These are phyloP conservation scores for Pseudocercospora macadamiae DNA, from an alignment of 2,329 filamentous ascomycete genomes.

Conservation along the genomic window DNA sequence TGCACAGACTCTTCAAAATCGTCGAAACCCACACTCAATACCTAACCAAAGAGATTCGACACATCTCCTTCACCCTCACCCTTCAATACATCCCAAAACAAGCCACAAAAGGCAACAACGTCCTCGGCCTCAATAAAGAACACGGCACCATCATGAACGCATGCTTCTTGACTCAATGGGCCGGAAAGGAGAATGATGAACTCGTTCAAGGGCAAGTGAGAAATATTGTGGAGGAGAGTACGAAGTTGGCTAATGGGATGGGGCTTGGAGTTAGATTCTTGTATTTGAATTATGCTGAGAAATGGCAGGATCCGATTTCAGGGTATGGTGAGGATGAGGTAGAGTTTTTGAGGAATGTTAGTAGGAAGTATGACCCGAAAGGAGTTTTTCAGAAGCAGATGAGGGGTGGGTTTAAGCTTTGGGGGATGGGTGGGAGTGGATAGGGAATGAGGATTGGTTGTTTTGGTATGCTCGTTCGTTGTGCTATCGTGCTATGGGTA, in stretches of 20 bases:
- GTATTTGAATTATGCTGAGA: slow-evolving; percentile 19
- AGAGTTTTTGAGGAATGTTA: slow-evolving; percentile 4
- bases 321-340: slow-evolving; percentile 12
- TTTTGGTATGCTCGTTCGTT: too few relatives aligned
- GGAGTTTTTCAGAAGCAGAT: slow-evolving; percentile 12
- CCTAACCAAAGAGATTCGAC: too few relatives aligned
- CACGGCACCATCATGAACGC: slow-evolving; percentile 2
- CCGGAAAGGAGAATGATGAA: not conserved
- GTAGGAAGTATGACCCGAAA: slow-evolving; percentile 17
- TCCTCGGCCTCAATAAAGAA: slow-evolving; percentile 1
- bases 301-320: slow-evolving; percentile 10
- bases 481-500: too few relatives aligned
- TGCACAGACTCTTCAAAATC: too few relatives aligned
- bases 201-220: too few relatives aligned
- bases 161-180: not conserved
- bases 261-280: not conserved
- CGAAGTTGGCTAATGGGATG: not conserved
- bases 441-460: too few relatives aligned
- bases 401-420: slow-evolving; percentile 14
- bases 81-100: slow-evolving; percentile 6
- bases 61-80: not conserved
- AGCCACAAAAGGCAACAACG: not conserved
- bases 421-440: not conserved
- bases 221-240: not conserved
- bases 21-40: too few relatives aligned